Evolutionary conservation across 371 early-diverging fungal genomes (phyloP).

Genomic region (Mortierella sp.): DNA sequence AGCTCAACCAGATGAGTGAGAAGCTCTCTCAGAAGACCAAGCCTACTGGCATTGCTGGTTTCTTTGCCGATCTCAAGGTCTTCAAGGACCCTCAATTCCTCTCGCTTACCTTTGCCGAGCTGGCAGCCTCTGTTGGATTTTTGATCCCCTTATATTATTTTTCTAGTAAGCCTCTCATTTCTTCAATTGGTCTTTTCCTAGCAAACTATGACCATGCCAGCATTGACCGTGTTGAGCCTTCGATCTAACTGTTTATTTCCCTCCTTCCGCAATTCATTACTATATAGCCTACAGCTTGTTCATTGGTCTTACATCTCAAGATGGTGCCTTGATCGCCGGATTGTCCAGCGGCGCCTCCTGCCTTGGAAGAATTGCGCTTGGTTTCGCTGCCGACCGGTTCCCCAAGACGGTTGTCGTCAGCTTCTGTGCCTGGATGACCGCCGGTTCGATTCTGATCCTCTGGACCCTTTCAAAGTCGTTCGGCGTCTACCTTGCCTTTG

Average conservation of each 20-base stretch:
- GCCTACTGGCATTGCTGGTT: conserved; percentile 26
- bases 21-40: conserved; percentile 36
- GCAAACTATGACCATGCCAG: background rate
- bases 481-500: conserved; percentile 63
- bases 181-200: conserved; percentile 23
- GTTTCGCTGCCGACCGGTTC: conserved; percentile 64
- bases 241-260: background rate
- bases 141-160: conserved; percentile 63
- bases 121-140: conserved; percentile 55
- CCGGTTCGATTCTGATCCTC: conserved; percentile 64
- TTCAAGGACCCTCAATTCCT: conserved; percentile 57
- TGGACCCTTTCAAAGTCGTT: conserved; percentile 72
- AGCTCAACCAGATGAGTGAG: conserved; percentile 30
- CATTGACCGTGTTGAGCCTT: background rate
- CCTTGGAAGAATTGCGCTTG: conserved; percentile 66
- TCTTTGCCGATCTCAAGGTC: conserved; percentile 50
- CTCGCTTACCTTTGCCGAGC: conserved; percentile 47
- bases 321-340: conserved; percentile 68
- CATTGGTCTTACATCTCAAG: conserved; percentile 54
- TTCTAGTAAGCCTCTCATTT: conserved; percentile 46
- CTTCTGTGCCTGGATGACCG: conserved; percentile 59
- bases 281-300: conserved; percentile 45
- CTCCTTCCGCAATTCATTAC: background rate
- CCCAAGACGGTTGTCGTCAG: conserved; percentile 68
- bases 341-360: conserved; percentile 70